These are phyloP conservation scores for Penicillium capsulatum DNA, from an alignment of 2,329 filamentous ascomycete species.

Conservation along the genomic window DNA sequence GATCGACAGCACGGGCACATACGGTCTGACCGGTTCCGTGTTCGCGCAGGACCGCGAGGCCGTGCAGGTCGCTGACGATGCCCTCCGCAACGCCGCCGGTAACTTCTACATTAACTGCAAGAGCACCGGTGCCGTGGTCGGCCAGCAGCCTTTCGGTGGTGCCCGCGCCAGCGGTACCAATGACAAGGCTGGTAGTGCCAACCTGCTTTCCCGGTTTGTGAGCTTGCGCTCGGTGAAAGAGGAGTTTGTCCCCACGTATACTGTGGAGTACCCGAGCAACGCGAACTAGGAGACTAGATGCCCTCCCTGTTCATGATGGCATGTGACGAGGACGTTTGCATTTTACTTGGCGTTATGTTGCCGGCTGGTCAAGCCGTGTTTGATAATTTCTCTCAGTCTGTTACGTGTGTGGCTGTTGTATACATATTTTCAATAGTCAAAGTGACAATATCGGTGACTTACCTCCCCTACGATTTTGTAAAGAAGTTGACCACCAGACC, in stretches of 20 bases:
- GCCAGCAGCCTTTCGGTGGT: constrained; percentile 69
- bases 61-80: constrained; percentile 34
- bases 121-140: constrained; percentile 66
- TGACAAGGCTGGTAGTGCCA: constrained; percentile 66
- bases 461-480: too few species aligned
- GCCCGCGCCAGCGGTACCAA: constrained; percentile 66
- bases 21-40: constrained; percentile 43
- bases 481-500: too few species aligned
- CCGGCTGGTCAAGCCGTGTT: too few species aligned
- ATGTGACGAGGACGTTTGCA: too few species aligned
- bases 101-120: constrained; percentile 46
- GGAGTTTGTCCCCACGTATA: constrained; percentile 63
- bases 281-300: constrained; percentile 45
- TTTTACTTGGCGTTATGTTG: too few species aligned
- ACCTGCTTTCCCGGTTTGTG: constrained; percentile 62
- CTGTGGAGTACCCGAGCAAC: constrained; percentile 69
- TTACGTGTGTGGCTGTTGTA: too few species aligned
- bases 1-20: constrained; percentile 41
- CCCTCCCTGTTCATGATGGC: too few species aligned
- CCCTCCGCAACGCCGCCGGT: constrained; percentile 37
- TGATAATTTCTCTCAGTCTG: too few species aligned
- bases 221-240: constrained; percentile 68
- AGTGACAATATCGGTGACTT: too few species aligned
- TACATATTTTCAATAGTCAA: too few species aligned
- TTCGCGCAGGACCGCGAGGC: constrained; percentile 41